Evolutionary conservation across 179 eudicot genomes (phyloP).

Genomic region (Heliamphora ciliata): DNA sequence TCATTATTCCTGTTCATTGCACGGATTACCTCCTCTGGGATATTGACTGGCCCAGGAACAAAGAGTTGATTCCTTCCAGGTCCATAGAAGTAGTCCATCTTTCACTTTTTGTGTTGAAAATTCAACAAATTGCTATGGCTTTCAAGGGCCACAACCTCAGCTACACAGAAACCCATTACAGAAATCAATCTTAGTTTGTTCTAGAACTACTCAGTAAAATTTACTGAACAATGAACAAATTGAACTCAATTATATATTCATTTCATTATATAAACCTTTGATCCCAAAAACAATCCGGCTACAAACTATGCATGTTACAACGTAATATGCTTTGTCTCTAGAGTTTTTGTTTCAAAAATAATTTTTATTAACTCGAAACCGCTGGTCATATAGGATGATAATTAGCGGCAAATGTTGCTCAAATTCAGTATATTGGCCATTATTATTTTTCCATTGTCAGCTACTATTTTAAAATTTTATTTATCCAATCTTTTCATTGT

Average conservation of each 20-base stretch:
- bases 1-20: conserved; percentile 98
- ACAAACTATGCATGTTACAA: no score
- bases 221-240: no score
- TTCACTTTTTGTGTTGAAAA: neutral
- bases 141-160: neutral
- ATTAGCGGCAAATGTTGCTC: no score
- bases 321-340: no score
- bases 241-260: neutral
- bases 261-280: neutral
- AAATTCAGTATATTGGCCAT: neutral
- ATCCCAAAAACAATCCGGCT: no score
- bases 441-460: neutral
- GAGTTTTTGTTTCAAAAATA: no score
- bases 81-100: conserved; percentile 15
- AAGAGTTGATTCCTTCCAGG: conserved; percentile 19
- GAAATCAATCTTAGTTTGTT: neutral
- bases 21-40: conserved; percentile 49
- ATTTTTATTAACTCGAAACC: no score
- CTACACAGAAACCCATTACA: neutral
- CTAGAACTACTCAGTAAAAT: neutral
- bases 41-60: conserved; percentile 19
- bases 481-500: no score
- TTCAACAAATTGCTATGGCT: neutral
- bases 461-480: no score
- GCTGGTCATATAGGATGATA: no score